phyloP scores from a whole-genome alignment of 345 rosid species.

The Isatis tinctoria region DNA sequence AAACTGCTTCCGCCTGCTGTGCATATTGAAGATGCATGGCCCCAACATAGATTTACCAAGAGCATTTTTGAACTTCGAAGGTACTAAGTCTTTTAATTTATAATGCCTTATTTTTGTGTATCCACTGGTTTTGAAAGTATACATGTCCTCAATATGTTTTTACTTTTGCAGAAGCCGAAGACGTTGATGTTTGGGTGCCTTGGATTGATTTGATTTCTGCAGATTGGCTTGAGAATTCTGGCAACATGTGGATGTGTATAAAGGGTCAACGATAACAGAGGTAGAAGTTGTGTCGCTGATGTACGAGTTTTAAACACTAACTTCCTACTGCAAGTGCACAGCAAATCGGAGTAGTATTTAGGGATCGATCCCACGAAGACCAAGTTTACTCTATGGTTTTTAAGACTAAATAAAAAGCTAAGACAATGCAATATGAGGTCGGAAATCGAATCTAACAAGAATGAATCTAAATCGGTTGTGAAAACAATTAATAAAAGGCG shows the following conservation, averaged over 20 bases:
- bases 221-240: background rate
- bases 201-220: background rate
- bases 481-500: too few species aligned
- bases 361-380: too few species aligned
- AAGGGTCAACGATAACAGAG: background rate
- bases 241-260: background rate
- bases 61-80: constrained; percentile 6
- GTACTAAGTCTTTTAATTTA: background rate
- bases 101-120: background rate
- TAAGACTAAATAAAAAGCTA: too few species aligned
- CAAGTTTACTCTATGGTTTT: too few species aligned
- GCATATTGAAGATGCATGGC: constrained; percentile 14
- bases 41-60: background rate
- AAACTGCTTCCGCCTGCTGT: background rate
- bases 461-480: too few species aligned
- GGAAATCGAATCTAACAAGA: too few species aligned
- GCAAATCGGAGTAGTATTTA: too few species aligned
- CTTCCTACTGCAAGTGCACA: too few species aligned
- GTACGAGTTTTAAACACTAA: too few species aligned
- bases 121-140: background rate
- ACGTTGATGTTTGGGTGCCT: constrained; percentile 7
- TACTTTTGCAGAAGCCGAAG: constrained; percentile 1
- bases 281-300: background rate
- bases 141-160: background rate
- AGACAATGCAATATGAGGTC: too few species aligned